Conservation (phyloP, 1,139 yeast genomes). For the Geotrichum restrictum region DNA sequence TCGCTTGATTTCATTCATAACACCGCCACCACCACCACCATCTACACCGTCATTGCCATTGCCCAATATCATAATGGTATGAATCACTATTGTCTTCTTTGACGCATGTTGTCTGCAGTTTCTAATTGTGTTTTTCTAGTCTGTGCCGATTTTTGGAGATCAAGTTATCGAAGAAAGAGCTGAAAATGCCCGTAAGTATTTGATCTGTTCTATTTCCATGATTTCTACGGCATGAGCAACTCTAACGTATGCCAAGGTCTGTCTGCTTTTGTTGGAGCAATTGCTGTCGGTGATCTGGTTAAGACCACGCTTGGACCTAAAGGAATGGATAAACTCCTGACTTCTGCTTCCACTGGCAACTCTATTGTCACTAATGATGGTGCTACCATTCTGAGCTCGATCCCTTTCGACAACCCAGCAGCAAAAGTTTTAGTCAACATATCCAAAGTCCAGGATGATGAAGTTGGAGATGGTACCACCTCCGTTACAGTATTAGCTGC, state of each 20-base stretch:
- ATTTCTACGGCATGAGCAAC: background rate
- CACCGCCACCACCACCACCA: background rate
- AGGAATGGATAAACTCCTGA: constrained; percentile 95
- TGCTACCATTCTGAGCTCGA: constrained; percentile 90
- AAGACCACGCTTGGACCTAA: constrained; percentile 96
- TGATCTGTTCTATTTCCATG: background rate
- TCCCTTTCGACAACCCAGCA: constrained; percentile 96
- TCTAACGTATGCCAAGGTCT: constrained; percentile 39
- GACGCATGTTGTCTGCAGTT: background rate
- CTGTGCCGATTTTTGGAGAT: constrained; percentile 92
- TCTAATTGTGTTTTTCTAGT: constrained; percentile 39
- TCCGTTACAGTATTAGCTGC: constrained; percentile 94
- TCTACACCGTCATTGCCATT: background rate
- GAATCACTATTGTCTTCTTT: too few species aligned
- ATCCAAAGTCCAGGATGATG: constrained; percentile 96
- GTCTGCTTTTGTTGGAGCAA: constrained; percentile 96
- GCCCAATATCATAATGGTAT: background rate
- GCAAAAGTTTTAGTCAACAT: constrained; percentile 95
- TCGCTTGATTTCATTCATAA: background rate
- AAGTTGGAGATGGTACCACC: constrained; percentile 98
- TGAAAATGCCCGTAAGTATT: constrained; percentile 74
- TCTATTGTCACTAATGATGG: constrained; percentile 94
- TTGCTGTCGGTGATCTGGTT: constrained; percentile 96
- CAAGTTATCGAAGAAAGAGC: constrained; percentile 97
- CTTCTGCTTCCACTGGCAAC: constrained; percentile 74